phyloP scores from a whole-genome alignment of 2,329 filamentous ascomycete genomes.

The Trichothecium roseum region DNA sequence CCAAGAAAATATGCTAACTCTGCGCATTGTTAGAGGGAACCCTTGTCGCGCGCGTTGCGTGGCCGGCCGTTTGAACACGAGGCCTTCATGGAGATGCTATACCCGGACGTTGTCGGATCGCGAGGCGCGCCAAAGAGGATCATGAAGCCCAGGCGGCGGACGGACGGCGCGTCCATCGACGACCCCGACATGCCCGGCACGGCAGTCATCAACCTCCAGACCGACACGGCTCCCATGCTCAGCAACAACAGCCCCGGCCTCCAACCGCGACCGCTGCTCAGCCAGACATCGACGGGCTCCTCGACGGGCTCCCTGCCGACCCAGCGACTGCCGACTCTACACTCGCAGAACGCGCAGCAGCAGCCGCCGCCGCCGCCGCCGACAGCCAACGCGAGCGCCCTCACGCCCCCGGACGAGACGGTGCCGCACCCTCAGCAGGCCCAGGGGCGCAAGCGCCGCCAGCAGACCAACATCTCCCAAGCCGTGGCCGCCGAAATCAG shows the following conservation, averaged over 20 bases:
- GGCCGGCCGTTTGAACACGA: constrained; percentile 50
- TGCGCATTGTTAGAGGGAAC: constrained; percentile 51
- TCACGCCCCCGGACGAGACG: constrained; percentile 45
- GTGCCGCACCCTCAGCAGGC: not conserved
- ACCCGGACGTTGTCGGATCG: constrained; percentile 49
- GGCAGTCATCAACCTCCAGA: constrained; percentile 32
- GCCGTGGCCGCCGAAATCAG: constrained; percentile 1
- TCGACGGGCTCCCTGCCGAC: constrained; percentile 12
- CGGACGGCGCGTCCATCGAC: constrained; percentile 31
- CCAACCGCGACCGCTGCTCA: constrained; percentile 13
- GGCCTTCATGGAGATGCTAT: constrained; percentile 49
- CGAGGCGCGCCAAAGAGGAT: constrained; percentile 49
- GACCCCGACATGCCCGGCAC: constrained; percentile 39
- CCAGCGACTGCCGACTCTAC: constrained; percentile 14
- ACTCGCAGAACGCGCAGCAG: too few relatives aligned
- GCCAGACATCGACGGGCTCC: constrained; percentile 17
- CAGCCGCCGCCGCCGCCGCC: constrained; percentile 6
- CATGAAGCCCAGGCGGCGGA: constrained; percentile 42
- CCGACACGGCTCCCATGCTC: constrained; percentile 16
- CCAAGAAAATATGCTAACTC: too few relatives aligned
- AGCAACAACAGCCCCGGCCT: constrained; percentile 17
- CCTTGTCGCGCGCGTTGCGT: constrained; percentile 44
- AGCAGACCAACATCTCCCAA: constrained; percentile 12
- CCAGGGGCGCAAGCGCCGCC: constrained; percentile 24
- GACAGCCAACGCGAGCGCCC: constrained; percentile 27